phyloP scores from a whole-genome alignment of 2,329 filamentous ascomycete species.

The Ophiostoma sp. region DNA sequence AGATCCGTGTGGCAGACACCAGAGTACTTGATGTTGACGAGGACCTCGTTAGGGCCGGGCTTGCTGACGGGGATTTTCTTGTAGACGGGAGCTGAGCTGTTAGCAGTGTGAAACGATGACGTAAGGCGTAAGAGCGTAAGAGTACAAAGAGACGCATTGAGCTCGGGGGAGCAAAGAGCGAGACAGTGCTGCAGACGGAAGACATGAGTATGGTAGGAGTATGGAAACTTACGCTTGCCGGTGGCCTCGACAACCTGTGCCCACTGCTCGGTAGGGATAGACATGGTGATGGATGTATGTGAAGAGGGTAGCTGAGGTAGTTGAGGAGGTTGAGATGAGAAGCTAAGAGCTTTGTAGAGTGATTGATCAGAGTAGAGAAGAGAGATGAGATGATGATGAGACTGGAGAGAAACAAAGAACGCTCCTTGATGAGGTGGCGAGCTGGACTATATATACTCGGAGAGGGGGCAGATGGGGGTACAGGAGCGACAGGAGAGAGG shows the following conservation, averaged over 20 bases:
- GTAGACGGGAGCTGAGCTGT: conserved; percentile 53
- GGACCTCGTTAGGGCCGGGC: conserved; percentile 36
- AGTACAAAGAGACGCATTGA: neutral
- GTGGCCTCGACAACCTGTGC: conserved; percentile 83
- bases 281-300: conserved; percentile 33
- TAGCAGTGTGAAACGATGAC: neutral
- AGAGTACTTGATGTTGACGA: conserved; percentile 34
- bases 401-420: neutral
- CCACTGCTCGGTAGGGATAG: conserved; percentile 78
- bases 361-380: neutral
- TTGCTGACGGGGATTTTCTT: conserved; percentile 69
- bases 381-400: neutral
- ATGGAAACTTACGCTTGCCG: conserved; percentile 54
- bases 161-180: neutral
- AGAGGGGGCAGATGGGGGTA: neutral
- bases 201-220: neutral
- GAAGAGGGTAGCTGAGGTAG: conserved; percentile 11
- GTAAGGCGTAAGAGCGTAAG: neutral
- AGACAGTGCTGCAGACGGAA: too few species aligned
- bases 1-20: conserved; percentile 34
- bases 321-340: conserved; percentile 11
- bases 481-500: neutral
- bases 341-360: conserved; percentile 10
- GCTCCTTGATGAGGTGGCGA: conserved; percentile 6
- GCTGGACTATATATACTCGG: conserved; percentile 21